Conservation (phyloP, 352 stramenopile species). For the Pilasporangium apinafurcum region DNA sequence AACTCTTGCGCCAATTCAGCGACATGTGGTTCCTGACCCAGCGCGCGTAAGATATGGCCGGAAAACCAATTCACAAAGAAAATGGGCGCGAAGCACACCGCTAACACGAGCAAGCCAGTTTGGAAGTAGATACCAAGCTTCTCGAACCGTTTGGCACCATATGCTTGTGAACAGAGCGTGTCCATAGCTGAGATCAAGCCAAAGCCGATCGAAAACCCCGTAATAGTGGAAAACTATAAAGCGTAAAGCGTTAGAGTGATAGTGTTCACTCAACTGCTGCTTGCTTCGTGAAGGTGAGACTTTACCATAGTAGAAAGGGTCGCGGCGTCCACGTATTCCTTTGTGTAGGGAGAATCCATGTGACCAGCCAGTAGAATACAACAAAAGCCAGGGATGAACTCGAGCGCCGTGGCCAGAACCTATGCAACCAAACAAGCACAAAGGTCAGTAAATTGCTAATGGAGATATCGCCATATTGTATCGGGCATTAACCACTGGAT, state of each 20-base stretch:
- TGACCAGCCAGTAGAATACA: slow-evolving; percentile 64
- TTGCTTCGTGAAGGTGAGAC: neutral
- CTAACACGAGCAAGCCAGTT: slow-evolving; percentile 41
- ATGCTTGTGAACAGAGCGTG: slow-evolving; percentile 32
- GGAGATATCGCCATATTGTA: neutral
- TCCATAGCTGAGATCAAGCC: slow-evolving; percentile 40
- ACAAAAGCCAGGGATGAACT: slow-evolving; percentile 41
- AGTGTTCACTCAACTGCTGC: neutral
- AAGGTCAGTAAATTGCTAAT: neutral
- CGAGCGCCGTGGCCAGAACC: slow-evolving; percentile 13
- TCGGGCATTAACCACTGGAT: slow-evolving; percentile 18
- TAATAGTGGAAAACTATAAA: slow-evolving; percentile 56
- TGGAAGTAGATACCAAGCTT: slow-evolving; percentile 73
- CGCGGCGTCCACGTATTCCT: slow-evolving; percentile 63
- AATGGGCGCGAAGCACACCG: slow-evolving; percentile 27
- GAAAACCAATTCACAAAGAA: slow-evolving; percentile 47
- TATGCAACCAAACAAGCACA: neutral
- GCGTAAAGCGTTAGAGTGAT: neutral
- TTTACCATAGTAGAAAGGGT: slow-evolving; percentile 65
- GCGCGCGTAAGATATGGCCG: slow-evolving; percentile 23
- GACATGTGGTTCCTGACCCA: slow-evolving; percentile 46
- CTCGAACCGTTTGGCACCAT: slow-evolving; percentile 29
- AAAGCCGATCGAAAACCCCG: slow-evolving; percentile 49
- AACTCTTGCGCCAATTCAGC: slow-evolving; percentile 39
- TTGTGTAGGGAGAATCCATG: slow-evolving; percentile 36